Percentiles rank a stretch among this genome's conserved stretches.
Conservation (phyloP, 2,329 filamentous ascomycete species). For the Gnomoniopsis smithogilvyi region DNA sequence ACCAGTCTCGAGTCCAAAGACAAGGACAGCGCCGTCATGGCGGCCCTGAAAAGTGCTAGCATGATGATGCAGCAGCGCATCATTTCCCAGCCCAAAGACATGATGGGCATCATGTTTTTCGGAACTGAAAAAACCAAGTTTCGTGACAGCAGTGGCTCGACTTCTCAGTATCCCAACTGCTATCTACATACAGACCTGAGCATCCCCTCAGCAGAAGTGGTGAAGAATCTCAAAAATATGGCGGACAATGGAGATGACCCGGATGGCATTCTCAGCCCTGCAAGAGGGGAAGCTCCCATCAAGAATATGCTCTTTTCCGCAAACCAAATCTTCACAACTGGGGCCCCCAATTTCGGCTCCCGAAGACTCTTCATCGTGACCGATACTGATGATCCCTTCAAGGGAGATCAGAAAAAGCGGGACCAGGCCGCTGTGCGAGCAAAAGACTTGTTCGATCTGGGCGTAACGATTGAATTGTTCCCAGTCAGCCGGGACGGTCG, state of each 20-base stretch:
- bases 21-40: constrained; percentile 72
- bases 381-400: constrained; percentile 85
- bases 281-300: constrained; percentile 71
- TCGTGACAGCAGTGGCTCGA: constrained; percentile 60
- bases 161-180: constrained; percentile 79
- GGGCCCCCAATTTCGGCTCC: constrained; percentile 90
- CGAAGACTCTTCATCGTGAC: constrained; percentile 93
- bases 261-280: constrained; percentile 65
- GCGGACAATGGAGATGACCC: constrained; percentile 76
- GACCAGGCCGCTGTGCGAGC: constrained; percentile 81
- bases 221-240: constrained; percentile 72
- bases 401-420: constrained; percentile 66
- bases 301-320: constrained; percentile 89
- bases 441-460: constrained; percentile 92
- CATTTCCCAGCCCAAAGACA: constrained; percentile 92
- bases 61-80: constrained; percentile 97
- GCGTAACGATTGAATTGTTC: constrained; percentile 88
- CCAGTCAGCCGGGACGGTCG: constrained; percentile 72
- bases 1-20: constrained; percentile 66
- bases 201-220: constrained; percentile 80
- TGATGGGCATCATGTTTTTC: constrained; percentile 94
- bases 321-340: constrained; percentile 94
- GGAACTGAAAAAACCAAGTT: constrained; percentile 85
- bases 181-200: constrained; percentile 89
- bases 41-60: constrained; percentile 91